Evolutionary conservation across 441 rosid species (phyloP), one percentile per base, ranked within the genome.

Genomic region (Aleurites moluccanus): DNA sequence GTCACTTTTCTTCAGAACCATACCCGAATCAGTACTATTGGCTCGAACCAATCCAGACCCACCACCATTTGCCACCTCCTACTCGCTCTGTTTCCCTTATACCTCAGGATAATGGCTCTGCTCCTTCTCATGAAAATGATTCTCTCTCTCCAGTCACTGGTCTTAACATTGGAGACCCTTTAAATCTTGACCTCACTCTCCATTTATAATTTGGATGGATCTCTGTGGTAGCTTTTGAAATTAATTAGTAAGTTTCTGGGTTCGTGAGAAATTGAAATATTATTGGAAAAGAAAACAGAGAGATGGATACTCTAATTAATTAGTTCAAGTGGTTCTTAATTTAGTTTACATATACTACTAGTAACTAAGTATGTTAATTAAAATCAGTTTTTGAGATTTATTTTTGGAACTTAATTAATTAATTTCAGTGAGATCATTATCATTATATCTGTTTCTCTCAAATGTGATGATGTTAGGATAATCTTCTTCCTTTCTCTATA

Each of bases 171-270:
- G 87, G 83, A 63, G 55, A 50, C 9, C 83, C 80, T 3, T 79
- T 73, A 7, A 78, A 84, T 63, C 78, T 92, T 15, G 97, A 92
- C 61, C 96, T 92, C 49, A 82, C 92, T 66, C 96, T 92, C 45
- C 97, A 83, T 80, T 75, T 92, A 33, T 92, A 72, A 82, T 73
- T 45, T 27, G 15, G 11, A 8, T 18, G 14, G 1, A 28, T 40
- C 16, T 50, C 55, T 14, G 4, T 50, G 18, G n/a, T 65, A 33
- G 65, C 10, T 30, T 61, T 61, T 30, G 65, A 61, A 44, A 38
- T 38, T 38, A 38, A 38, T 38, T 38, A 38, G 40, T 38, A 38
- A 38, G 9, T 38, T 5, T 38, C 40, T 38, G 40, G 40, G 40
- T 6, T 38, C 6, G 40, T 38, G 40, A 38, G 9, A 38, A 38